Conservation (phyloP, 306 rosid genomes). For the Fragaria nilgerrensis region DNA sequence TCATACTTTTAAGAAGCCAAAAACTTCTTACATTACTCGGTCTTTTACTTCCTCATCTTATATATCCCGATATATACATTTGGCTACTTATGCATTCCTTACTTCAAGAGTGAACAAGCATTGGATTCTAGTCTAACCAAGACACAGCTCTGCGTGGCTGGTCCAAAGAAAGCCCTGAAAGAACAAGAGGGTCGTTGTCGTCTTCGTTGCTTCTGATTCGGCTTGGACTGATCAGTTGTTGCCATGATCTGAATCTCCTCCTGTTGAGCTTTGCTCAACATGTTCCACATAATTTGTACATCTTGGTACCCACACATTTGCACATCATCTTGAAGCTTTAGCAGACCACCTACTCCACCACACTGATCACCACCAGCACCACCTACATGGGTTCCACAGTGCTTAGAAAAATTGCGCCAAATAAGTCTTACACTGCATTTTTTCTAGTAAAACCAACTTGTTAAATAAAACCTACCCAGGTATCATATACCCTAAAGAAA, state of each 20-base stretch:
- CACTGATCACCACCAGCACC: not conserved
- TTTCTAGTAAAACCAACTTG: not conserved
- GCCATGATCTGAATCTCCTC: conserved; percentile 11
- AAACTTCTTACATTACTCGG: not conserved
- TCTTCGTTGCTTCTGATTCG: not conserved
- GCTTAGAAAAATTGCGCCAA: not conserved
- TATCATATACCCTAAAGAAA: not conserved
- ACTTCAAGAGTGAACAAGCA: not conserved
- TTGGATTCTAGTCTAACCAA: conserved; percentile 15
- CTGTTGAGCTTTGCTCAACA: conserved; percentile 30
- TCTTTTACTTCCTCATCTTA: not conserved
- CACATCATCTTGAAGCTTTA: conserved; percentile 57
- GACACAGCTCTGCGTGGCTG: conserved; percentile 15
- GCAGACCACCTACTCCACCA: conserved; percentile 19
- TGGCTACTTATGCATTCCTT: not conserved
- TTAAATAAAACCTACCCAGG: not conserved
- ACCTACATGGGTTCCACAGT: conserved; percentile 18
- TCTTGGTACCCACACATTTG: conserved; percentile 56
- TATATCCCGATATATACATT: not conserved
- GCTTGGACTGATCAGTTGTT: not conserved
- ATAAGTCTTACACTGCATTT: not conserved
- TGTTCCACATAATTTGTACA: conserved; percentile 66
- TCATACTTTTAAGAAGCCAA: not conserved
- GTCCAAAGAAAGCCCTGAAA: not conserved
- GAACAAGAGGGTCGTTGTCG: conserved; percentile 1